A percentile compares a stretch with the other conserved stretches of the same genome.
Evolutionary conservation across 805 yeast genomes (phyloP).

Genomic region (Monosporozyma unispora): DNA sequence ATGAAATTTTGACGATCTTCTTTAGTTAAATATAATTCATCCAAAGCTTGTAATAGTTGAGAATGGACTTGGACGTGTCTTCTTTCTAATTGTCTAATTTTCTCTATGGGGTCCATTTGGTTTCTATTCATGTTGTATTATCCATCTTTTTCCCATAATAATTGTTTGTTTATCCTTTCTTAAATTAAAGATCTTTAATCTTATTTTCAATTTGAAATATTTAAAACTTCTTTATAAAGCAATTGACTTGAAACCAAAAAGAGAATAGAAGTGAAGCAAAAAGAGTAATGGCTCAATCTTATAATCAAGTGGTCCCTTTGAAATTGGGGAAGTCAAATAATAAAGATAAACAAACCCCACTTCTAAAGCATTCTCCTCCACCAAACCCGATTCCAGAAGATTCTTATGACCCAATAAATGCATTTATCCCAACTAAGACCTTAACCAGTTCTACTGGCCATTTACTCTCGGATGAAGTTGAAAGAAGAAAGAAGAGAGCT

Average conservation of each 20-base stretch:
- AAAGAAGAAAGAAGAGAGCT: constrained; percentile 29
- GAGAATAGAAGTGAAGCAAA: neutral
- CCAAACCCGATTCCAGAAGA: neutral
- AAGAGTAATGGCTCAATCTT: constrained; percentile 3
- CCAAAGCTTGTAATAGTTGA: constrained; percentile 28
- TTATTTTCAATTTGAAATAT: neutral
- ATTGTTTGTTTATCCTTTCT: neutral
- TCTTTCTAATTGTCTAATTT: constrained; percentile 17
- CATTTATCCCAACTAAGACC: neutral
- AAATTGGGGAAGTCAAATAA: constrained; percentile 11
- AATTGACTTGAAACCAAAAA: neutral
- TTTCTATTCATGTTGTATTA: constrained; percentile 2
- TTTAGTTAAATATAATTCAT: constrained; percentile 24
- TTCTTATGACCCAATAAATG: neutral
- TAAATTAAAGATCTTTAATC: neutral
- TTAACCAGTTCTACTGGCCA: neutral
- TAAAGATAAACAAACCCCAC: constrained; percentile 1
- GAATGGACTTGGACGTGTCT: constrained; percentile 28
- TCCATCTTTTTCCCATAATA: too few species aligned
- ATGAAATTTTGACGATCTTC: constrained; percentile 4
- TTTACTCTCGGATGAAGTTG: constrained; percentile 11
- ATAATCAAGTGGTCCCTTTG: constrained; percentile 23
- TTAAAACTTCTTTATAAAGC: neutral
- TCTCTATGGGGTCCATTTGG: constrained; percentile 4
- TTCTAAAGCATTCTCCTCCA: neutral